Conservation (phyloP, 2,329 filamentous ascomycete genomes). For the Harringtonia aguacate region DNA sequence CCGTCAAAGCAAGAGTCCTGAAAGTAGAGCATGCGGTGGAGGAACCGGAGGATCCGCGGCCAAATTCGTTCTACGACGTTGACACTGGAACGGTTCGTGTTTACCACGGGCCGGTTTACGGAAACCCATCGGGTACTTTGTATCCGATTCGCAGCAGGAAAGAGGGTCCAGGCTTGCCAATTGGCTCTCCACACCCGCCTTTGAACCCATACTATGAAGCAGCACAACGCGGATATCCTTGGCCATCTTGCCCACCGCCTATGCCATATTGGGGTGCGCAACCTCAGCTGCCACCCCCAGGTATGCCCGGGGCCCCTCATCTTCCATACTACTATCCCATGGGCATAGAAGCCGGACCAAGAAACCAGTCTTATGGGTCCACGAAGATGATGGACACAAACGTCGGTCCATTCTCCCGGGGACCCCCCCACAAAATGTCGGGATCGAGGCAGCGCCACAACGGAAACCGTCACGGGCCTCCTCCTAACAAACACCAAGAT, state of each 20-base stretch:
- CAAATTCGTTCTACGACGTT: slow-evolving; percentile 50
- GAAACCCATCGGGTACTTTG: slow-evolving; percentile 35
- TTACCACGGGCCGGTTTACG: slow-evolving; percentile 46
- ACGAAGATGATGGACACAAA: neutral
- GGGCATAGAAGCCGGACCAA: neutral
- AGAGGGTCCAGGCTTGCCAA: slow-evolving; percentile 20
- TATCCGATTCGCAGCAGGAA: slow-evolving; percentile 28
- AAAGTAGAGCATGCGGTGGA: slow-evolving; percentile 47
- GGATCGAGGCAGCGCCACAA: neutral
- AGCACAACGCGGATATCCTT: neutral
- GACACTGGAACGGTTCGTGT: slow-evolving; percentile 41
- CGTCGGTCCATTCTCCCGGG: neutral
- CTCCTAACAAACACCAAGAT: neutral
- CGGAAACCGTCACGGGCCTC: neutral
- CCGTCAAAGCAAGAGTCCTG: slow-evolving; percentile 36
- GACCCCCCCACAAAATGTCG: neutral
- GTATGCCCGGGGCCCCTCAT: neutral
- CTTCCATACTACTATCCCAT: neutral
- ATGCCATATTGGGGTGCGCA: slow-evolving; percentile 2
- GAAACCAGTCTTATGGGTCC: neutral
- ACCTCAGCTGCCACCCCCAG: neutral
- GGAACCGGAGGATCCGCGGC: slow-evolving; percentile 38
- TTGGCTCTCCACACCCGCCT: slow-evolving; percentile 31
- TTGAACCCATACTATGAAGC: slow-evolving; percentile 30
- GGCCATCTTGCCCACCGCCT: neutral